Conservation (phyloP, 116 monocot species). For the Phalaenopsis hybrid region DNA sequence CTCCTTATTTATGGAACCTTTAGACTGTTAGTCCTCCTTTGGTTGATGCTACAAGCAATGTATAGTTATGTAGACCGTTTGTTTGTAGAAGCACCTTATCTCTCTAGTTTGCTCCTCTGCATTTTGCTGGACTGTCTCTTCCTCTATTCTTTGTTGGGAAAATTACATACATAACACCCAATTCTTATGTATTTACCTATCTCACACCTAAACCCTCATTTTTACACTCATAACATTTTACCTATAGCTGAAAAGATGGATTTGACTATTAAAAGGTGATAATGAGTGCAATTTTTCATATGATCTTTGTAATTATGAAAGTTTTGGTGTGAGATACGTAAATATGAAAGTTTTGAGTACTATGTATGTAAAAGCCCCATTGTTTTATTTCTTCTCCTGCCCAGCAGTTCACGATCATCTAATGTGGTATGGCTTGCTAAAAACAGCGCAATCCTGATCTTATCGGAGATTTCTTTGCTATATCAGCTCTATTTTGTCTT, state of each 20-base stretch:
- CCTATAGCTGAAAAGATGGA: too few relatives aligned
- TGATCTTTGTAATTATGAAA: too few relatives aligned
- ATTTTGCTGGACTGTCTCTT: background rate
- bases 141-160: background rate
- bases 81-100: background rate
- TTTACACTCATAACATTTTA: too few relatives aligned
- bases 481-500: background rate
- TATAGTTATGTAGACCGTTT: background rate
- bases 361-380: too few relatives aligned
- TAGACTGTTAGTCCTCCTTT: background rate
- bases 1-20: too few relatives aligned
- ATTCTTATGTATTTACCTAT: too few relatives aligned
- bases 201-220: too few relatives aligned
- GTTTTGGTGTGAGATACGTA: too few relatives aligned
- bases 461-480: background rate
- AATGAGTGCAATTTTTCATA: too few relatives aligned
- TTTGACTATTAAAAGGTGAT: too few relatives aligned
- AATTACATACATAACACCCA: too few relatives aligned
- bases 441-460: background rate
- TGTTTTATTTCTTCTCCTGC: background rate
- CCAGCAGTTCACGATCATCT: background rate
- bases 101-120: background rate
- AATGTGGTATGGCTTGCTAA: background rate
- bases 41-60: background rate
- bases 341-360: too few relatives aligned